A percentile compares a stretch with the other conserved stretches of the same genome.
phyloP scores from a whole-genome alignment of 2,329 filamentous ascomycete genomes.

The Ilyonectria mors-panacis region DNA sequence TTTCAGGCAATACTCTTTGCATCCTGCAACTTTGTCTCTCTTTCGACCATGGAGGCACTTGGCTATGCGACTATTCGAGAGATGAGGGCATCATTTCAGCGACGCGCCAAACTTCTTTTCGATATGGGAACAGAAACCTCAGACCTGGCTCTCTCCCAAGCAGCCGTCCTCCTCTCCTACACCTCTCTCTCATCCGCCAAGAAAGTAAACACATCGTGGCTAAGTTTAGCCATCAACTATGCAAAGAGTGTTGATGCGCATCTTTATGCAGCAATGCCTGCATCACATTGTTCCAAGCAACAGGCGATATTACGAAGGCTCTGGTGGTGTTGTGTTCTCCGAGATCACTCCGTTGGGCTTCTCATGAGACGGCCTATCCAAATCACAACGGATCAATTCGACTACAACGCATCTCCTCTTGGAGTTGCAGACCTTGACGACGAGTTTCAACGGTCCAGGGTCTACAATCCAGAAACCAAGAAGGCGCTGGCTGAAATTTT shows the following conservation, averaged over 20 bases:
- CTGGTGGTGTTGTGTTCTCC: constrained; percentile 30
- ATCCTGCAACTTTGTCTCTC: constrained; percentile 22
- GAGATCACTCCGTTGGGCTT: constrained; percentile 9
- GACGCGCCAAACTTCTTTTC: constrained; percentile 16
- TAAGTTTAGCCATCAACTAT: constrained; percentile 21
- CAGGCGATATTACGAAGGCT: constrained; percentile 15
- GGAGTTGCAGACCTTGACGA: constrained; percentile 20
- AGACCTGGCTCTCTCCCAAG: constrained; percentile 9
- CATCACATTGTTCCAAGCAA: not conserved
- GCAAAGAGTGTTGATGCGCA: constrained; percentile 17
- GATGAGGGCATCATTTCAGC: constrained; percentile 10
- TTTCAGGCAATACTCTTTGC: constrained; percentile 28
- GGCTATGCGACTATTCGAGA: constrained; percentile 2
- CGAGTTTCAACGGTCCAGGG: constrained; percentile 31
- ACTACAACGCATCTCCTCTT: constrained; percentile 9
- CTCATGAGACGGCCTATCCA: constrained; percentile 16
- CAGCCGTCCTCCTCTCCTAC: constrained; percentile 20
- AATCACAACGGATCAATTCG: constrained; percentile 17
- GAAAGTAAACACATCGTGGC: constrained; percentile 20
- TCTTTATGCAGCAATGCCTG: not conserved
- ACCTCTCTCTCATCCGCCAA: constrained; percentile 5
- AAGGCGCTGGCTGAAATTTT: constrained; percentile 20
- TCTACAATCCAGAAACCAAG: constrained; percentile 29
- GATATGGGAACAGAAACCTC: constrained; percentile 20
- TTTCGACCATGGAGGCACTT: constrained; percentile 2